Percentiles rank a stretch among this genome's conserved stretches.
These are phyloP conservation scores for Priceomyces haplophilus DNA, from an alignment of 805 yeast species.

Conservation along the genomic window DNA sequence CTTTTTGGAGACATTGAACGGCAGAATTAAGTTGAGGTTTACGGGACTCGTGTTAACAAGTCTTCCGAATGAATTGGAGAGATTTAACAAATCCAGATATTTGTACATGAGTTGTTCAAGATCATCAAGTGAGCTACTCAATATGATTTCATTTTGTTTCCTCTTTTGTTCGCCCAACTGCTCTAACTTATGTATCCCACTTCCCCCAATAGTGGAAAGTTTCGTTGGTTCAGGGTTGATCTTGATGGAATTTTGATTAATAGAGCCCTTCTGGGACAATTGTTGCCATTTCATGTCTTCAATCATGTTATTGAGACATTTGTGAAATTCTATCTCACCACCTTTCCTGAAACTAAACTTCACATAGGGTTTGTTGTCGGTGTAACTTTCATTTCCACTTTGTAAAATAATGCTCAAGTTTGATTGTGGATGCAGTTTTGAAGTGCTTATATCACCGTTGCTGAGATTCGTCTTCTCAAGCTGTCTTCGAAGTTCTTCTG, in stretches of 20 bases:
- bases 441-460: constrained; percentile 6
- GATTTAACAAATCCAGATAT: constrained; percentile 65
- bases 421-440: constrained; percentile 4
- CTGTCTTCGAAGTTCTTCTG: constrained; percentile 9
- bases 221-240: constrained; percentile 6
- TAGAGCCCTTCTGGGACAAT: constrained; percentile 29
- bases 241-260: constrained; percentile 38
- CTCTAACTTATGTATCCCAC: constrained; percentile 75
- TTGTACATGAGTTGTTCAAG: constrained; percentile 72
- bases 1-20: constrained; percentile 33
- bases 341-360: constrained; percentile 75
- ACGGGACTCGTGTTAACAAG: constrained; percentile 13
- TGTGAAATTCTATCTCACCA: constrained; percentile 56
- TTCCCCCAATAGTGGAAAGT: constrained; percentile 14
- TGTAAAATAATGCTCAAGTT: constrained; percentile 24
- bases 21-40: constrained; percentile 19
- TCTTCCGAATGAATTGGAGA: constrained; percentile 46
- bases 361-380: constrained; percentile 38
- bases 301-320: constrained; percentile 39
- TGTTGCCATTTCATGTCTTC: constrained; percentile 51
- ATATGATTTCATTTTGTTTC: constrained; percentile 54
- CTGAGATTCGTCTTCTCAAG: constrained; percentile 17
- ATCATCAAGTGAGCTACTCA: constrained; percentile 71
- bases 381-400: constrained; percentile 30
- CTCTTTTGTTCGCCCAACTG: constrained; percentile 52